Evolutionary conservation across 768 basidiomycete species (phyloP).

Genomic region (Auriscalpium vulgare): DNA sequence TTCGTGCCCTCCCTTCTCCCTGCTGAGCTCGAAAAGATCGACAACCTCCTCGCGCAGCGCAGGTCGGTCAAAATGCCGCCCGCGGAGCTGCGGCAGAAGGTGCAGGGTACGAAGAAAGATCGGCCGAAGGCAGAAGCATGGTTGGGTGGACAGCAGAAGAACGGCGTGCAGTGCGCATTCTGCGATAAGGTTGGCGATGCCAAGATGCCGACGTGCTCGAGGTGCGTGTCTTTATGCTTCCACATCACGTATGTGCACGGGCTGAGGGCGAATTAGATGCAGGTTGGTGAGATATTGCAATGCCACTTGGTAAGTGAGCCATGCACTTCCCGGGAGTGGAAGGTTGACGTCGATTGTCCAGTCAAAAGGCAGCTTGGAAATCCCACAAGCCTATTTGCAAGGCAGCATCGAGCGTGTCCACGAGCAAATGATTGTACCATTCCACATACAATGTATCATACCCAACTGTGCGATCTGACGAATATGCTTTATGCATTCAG

Average conservation of each 20-base stretch:
- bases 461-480: too few species aligned
- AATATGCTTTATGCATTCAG: too few species aligned
- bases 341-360: neutral
- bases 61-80: slow-evolving; percentile 11
- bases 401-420: too few species aligned
- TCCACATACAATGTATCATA: too few species aligned
- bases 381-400: slow-evolving; percentile 16
- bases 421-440: too few species aligned
- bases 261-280: slow-evolving; percentile 6
- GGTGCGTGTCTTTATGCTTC: slow-evolving; percentile 4
- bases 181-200: slow-evolving; percentile 12
- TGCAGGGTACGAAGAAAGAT: slow-evolving; percentile 15
- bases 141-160: slow-evolving; percentile 11
- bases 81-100: slow-evolving; percentile 11
- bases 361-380: neutral
- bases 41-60: slow-evolving; percentile 13
- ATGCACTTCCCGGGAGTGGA: neutral
- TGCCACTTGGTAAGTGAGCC: slow-evolving; percentile 14
- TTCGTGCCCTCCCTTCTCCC: slow-evolving; percentile 20
- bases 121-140: slow-evolving; percentile 9
- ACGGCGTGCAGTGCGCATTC: slow-evolving; percentile 16
- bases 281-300: slow-evolving; percentile 20
- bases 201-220: slow-evolving; percentile 12
- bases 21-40: slow-evolving; percentile 24
- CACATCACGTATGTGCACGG: neutral